These are phyloP conservation scores for Pseudonectria foliicola DNA, from an alignment of 2,329 filamentous ascomycete genomes.

Conservation along the genomic window DNA sequence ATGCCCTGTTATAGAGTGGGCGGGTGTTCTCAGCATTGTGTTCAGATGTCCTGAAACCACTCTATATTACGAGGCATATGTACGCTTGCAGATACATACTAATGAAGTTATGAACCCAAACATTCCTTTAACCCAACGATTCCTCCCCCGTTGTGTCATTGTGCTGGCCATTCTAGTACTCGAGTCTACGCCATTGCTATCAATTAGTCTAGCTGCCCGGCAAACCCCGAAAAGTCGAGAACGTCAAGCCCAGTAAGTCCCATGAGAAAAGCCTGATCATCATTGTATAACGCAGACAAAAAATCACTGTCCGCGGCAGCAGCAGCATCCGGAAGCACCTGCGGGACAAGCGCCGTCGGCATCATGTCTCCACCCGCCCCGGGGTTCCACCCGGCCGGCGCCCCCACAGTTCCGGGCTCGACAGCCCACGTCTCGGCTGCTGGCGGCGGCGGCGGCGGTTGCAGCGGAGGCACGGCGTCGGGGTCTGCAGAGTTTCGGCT, in stretches of 20 bases:
- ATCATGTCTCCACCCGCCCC: background rate
- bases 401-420: background rate
- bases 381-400: background rate
- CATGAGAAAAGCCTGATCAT: constrained; percentile 19
- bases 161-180: background rate
- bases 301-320: constrained; percentile 4
- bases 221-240: constrained; percentile 15
- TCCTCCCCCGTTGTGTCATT: too few species aligned
- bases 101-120: too few species aligned
- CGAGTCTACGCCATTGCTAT: background rate
- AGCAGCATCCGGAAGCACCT: constrained; percentile 1
- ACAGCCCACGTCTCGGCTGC: constrained; percentile 1
- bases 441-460: too few species aligned
- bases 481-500: background rate
- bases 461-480: background rate
- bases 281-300: constrained; percentile 8
- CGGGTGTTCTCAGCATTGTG: too few species aligned
- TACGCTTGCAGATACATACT: too few species aligned
- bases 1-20: background rate
- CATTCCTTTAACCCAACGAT: too few species aligned
- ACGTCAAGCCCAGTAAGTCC: constrained; percentile 18
- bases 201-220: constrained; percentile 3
- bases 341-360: constrained; percentile 1
- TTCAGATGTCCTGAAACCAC: too few species aligned
- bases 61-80: too few species aligned